Conservation (phyloP, 2,329 filamentous ascomycete species). For the Dactylellina parvicollis region DNA sequence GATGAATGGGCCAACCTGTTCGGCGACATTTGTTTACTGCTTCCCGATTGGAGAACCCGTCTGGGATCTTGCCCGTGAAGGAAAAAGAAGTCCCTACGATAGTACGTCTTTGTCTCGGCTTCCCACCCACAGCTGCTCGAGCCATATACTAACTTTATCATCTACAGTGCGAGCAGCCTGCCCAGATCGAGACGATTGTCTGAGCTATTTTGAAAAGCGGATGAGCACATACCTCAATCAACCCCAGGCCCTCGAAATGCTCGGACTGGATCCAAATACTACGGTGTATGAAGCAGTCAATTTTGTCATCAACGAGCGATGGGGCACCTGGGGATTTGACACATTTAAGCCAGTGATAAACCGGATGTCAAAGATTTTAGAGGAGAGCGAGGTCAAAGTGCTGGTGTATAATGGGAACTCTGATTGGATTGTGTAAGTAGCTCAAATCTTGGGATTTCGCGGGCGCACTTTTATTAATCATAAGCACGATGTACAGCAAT, state of each 20-base stretch:
- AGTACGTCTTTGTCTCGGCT: constrained; percentile 3
- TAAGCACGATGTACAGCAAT: background rate
- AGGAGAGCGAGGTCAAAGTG: constrained; percentile 25
- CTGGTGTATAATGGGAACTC: constrained; percentile 42
- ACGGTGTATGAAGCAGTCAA: constrained; percentile 29
- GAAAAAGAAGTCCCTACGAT: constrained; percentile 37
- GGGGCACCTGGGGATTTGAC: constrained; percentile 30
- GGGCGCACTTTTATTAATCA: background rate
- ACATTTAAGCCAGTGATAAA: constrained; percentile 10
- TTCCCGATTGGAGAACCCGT: constrained; percentile 26
- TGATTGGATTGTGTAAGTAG: constrained; percentile 37
- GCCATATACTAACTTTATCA: background rate
- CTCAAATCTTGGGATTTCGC: background rate
- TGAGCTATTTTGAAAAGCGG: constrained; percentile 21
- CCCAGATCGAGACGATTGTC: constrained; percentile 21
- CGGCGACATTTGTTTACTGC: constrained; percentile 2
- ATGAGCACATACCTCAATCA: constrained; percentile 42
- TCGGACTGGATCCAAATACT: constrained; percentile 29
- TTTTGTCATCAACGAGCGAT: constrained; percentile 21
- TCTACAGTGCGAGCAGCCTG: constrained; percentile 33
- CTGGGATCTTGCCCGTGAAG: constrained; percentile 31
- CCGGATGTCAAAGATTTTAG: constrained; percentile 16
- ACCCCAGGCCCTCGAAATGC: constrained; percentile 5
- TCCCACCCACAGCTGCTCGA: background rate
- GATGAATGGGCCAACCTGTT: constrained; percentile 29